Base-by-base conservation (phyloP, 768 basidiomycete genomes). In the Kwoniella sp. region DNA sequence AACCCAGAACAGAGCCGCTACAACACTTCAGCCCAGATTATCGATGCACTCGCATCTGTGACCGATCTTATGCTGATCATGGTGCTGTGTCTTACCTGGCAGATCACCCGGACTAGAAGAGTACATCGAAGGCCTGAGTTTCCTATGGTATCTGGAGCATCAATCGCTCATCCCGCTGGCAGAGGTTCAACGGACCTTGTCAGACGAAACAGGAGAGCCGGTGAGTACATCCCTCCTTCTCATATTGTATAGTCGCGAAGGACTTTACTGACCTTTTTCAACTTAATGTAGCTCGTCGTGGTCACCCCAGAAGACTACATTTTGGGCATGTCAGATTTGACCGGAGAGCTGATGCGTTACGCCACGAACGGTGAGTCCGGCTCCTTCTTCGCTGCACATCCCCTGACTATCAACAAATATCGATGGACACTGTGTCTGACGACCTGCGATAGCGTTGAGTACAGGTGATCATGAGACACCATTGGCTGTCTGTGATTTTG, bases 311-410 rank as follows among this genome's bases (percentile, higher is more conserved):
- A 89, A 45, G 94, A 98, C 76, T 98, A 96, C 76, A 83, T 97
- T 15, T 86, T 97, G 2, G 96, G 96, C 4, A 82, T 98, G 29
- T 91, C 92, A 7, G 96, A 99, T 81, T 85, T 99, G 23, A 96
- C 93, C 0, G 96, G 96, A 50, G 96, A 99, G 81, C 86, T 98
- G 26, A 97, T 98, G 96, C 86, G 95, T 34, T 90, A 89, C 68
- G 93, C 92, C 12, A 95, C 97, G 65, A 90, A 92, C 52, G 86
- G 90, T 52, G 86, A 54, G 76, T 55, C 12, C 25, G 12, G 4
- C n/a, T n/a, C n/a, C n/a, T n/a, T n/a, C n/a, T n/a, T n/a, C n/a
- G n/a, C n/a, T n/a, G n/a, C n/a, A n/a, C n/a, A n/a, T n/a, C n/a
- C n/a, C n/a, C n/a, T n/a, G n/a, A n/a, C n/a, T n/a, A 17, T 28